These are phyloP conservation scores for Sutorius australiensis DNA, from an alignment of 768 basidiomycete genomes.

Conservation along the genomic window DNA sequence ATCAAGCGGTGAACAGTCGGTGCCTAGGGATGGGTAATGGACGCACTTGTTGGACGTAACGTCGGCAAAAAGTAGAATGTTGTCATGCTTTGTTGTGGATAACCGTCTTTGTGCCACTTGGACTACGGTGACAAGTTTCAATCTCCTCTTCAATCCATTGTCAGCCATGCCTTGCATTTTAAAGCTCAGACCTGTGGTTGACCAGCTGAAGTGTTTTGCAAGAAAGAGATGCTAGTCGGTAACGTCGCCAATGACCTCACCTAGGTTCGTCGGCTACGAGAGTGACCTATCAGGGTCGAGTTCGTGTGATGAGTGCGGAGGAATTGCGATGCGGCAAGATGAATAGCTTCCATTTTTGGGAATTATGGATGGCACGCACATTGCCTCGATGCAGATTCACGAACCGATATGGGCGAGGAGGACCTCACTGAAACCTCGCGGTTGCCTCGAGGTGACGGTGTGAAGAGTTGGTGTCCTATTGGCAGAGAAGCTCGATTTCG, in stretches of 20 bases:
- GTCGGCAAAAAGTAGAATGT: constrained; percentile 9
- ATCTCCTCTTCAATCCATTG: too few species aligned
- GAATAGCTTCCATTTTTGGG: constrained; percentile 13
- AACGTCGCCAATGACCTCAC: background rate
- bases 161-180: too few species aligned
- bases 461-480: constrained; percentile 28
- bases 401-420: constrained; percentile 23
- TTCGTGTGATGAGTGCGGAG: constrained; percentile 7
- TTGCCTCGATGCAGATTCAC: constrained; percentile 27
- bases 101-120: too few species aligned
- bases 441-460: constrained; percentile 40
- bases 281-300: background rate
- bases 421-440: constrained; percentile 32
- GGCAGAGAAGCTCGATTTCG: constrained; percentile 14
- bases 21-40: background rate
- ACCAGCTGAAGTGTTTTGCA: too few species aligned
- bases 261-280: background rate
- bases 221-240: too few species aligned
- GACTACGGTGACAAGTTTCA: too few species aligned
- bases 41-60: background rate
- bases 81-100: constrained; percentile 5
- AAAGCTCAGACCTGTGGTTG: too few species aligned
- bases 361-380: background rate
- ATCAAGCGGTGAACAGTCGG: background rate
- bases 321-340: background rate